A percentile compares a stretch with the other conserved stretches of the same genome.
These are phyloP conservation scores for Penicillium sclerotiorum DNA, from an alignment of 2,329 filamentous ascomycete species.

Conservation along the genomic window DNA sequence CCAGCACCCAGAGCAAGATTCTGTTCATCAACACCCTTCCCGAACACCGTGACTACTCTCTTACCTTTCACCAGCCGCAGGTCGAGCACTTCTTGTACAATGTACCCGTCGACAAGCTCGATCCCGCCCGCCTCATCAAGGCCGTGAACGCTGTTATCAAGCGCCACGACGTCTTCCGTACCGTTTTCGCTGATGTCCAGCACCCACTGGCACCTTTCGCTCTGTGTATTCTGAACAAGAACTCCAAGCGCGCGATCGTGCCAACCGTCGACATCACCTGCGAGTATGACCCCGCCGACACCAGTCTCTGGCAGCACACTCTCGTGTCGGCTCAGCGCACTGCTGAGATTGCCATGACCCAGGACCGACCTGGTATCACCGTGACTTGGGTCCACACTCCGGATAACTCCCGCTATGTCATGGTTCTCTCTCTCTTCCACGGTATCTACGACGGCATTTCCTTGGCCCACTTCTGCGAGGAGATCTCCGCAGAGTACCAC, in stretches of 20 bases:
- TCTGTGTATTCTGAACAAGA: not conserved
- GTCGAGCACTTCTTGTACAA: conserved; percentile 1
- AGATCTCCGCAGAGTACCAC: not conserved
- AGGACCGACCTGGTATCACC: not conserved
- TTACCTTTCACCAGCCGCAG: not conserved
- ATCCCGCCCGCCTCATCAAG: not conserved
- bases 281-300: not conserved
- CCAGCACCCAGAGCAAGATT: not conserved
- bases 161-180: conserved; percentile 1
- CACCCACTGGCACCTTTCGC: conserved; percentile 1
- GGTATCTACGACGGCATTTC: not conserved
- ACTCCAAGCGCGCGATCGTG: not conserved
- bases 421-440: not conserved
- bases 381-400: conserved; percentile 1
- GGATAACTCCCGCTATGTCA: not conserved
- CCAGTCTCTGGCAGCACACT: conserved; percentile 1
- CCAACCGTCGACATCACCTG: not conserved
- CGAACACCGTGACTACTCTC: not conserved
- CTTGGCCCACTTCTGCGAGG: not conserved
- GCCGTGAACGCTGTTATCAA: not conserved
- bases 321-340: not conserved
- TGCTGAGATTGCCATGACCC: not conserved
- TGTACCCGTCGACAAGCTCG: not conserved
- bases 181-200: not conserved
- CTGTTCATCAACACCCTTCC: not conserved